Conservation (phyloP, 73 alveolate genomes). For the Effrenium voratum region DNA sequence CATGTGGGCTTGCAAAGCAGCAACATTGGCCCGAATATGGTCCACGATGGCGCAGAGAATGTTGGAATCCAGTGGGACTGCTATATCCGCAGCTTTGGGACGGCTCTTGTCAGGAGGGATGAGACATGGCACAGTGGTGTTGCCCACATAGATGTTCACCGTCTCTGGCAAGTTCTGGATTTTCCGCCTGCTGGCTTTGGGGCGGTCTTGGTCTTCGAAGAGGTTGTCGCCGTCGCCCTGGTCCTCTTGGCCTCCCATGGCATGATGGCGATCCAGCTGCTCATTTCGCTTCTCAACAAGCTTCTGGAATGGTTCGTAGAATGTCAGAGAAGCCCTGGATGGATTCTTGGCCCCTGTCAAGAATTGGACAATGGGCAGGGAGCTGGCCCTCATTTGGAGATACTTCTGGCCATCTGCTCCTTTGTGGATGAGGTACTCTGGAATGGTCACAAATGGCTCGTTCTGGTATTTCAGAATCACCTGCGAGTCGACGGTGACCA, state of each 20-base stretch:
- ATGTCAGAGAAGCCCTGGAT: background rate
- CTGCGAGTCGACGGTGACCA: background rate
- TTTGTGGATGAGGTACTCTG: background rate
- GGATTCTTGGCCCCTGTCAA: background rate
- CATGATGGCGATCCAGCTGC: background rate
- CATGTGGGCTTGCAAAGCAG: background rate
- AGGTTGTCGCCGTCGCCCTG: background rate
- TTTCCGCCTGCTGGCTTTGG: background rate
- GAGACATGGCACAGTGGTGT: background rate
- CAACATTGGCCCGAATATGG: background rate
- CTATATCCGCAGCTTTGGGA: background rate
- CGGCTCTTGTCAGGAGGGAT: background rate
- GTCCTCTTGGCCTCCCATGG: background rate
- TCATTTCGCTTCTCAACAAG: background rate
- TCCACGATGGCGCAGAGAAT: background rate
- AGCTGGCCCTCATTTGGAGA: background rate
- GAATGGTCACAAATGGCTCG: background rate
- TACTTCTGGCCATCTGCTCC: background rate
- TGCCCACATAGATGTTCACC: background rate
- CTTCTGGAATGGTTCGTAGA: background rate
- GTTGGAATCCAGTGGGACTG: background rate
- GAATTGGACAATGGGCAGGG: background rate
- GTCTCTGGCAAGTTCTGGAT: background rate
- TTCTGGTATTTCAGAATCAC: background rate
- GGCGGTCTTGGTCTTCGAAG: background rate